Conservation (phyloP, 306 rosid species). For the Malus orientalis region DNA sequence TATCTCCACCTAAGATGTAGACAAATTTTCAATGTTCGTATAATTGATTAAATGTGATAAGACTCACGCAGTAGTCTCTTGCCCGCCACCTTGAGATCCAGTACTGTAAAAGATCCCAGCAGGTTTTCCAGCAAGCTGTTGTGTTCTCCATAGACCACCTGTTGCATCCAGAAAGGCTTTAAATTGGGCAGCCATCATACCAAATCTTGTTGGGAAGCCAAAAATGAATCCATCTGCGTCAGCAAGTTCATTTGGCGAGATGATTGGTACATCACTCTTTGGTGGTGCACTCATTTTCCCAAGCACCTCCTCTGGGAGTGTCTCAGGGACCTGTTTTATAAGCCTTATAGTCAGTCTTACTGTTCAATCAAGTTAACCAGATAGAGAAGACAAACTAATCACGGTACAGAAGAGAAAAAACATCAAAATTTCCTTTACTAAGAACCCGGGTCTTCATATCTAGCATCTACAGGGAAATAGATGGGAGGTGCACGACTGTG, state of each 20-base stretch:
- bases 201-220: slow-evolving; percentile 94
- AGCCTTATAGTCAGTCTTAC: slow-evolving; percentile 13
- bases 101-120: slow-evolving; percentile 92
- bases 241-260: slow-evolving; percentile 66
- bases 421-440: neutral
- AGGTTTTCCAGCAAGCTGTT: slow-evolving; percentile 92
- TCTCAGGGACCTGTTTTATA: slow-evolving; percentile 73
- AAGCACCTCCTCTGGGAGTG: slow-evolving; percentile 61
- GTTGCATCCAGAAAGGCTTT: slow-evolving; percentile 86
- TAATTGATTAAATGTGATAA: neutral
- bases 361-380: neutral
- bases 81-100: slow-evolving; percentile 97
- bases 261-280: slow-evolving; percentile 64
- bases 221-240: slow-evolving; percentile 86
- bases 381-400: neutral
- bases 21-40: neutral
- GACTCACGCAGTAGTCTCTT: slow-evolving; percentile 94
- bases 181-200: slow-evolving; percentile 98
- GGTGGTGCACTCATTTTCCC: slow-evolving; percentile 97
- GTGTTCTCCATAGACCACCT: slow-evolving; percentile 85
- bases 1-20: neutral
- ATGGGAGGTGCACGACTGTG: neutral
- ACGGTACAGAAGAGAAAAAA: neutral
- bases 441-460: neutral
- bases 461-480: neutral